A percentile compares a stretch with the other conserved stretches of the same genome.
Conservation (phyloP, 148 eudicot genomes). For the Cornus florida region DNA sequence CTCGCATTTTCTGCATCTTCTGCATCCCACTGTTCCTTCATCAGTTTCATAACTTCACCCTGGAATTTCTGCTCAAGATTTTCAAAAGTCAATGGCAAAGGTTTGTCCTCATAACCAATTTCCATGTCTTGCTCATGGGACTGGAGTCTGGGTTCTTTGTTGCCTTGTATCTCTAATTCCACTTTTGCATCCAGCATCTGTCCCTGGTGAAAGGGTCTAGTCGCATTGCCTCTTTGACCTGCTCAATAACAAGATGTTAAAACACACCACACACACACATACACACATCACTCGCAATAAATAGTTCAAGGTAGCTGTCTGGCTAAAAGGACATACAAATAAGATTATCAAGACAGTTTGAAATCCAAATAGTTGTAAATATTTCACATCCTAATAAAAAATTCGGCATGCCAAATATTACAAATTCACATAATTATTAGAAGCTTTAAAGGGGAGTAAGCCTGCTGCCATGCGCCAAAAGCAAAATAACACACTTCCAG, state of each 20-base stretch:
- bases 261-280: neutral
- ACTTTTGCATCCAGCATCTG: conserved; percentile 32
- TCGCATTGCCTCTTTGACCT: conserved; percentile 42
- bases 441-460: too few relatives aligned
- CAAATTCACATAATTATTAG: too few relatives aligned
- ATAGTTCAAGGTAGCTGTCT: neutral
- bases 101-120: conserved; percentile 53
- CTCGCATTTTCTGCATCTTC: conserved; percentile 63
- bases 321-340: neutral
- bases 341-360: neutral
- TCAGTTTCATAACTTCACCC: conserved; percentile 41
- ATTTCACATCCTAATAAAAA: neutral
- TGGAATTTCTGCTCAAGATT: conserved; percentile 52
- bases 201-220: conserved; percentile 30
- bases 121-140: conserved; percentile 59
- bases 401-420: neutral
- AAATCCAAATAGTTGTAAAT: neutral
- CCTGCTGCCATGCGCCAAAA: too few relatives aligned
- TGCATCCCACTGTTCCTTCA: conserved; percentile 52
- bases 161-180: conserved; percentile 21
- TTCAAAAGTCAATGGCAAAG: conserved; percentile 35
- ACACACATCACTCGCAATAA: neutral
- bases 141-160: conserved; percentile 34
- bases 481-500: too few relatives aligned
- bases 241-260: conserved; percentile 9